Base-by-base conservation (phyloP, 2,329 filamentous ascomycete species). In the Cadophora luteo-olivacea region DNA sequence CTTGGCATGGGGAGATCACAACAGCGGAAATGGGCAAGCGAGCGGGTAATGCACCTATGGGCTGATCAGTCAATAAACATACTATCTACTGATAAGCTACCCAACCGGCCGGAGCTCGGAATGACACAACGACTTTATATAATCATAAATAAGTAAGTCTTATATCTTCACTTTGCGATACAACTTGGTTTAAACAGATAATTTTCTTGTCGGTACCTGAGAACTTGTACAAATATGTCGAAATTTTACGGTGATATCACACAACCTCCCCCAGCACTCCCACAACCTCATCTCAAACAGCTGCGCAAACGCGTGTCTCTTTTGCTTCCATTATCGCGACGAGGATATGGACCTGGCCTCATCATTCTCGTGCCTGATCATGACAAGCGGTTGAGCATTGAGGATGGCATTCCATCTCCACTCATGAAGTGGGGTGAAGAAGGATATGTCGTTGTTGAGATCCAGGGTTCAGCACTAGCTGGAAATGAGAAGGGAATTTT, bases 401-500 rank as follows among this genome's bases (percentile, higher is more conserved):
- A 66, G 41, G 64, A 71, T 0, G 62, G 74, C 1, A 74, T 75
- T 45, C 77, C 77, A 16, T 64, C 69, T 45, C 75, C 76, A 7
- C 63, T 76, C 51, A 72, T 72, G 45, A 78, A 79, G 67, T 79
- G 76, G 77, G 77, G 76, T 12, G 76, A 78, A 41, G 76, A 79
- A 52, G 77, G 77, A 14, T 79, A 74, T 65, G 68, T 73, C 1
- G 74, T 77, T 22, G 72, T 79, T 45, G 61, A 70, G 38, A 61
- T 72, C 51, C 24, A 66, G 38, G 25, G 55, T 4, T 29, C 19
- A 1, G 55, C 45, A 41, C 32, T 66, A 25, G 22, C 12, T 22
- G 45, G 19, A 49, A 7, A 2, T 49, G 45, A 49, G 45, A 19
- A 49, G 45, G 9, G n/a, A 4, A 19, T 49, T n/a, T 7, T 49